Evolutionary conservation across 768 basidiomycete species (phyloP), one percentile per base, ranked within the genome.

Genomic region (Podaxis sp.): DNA sequence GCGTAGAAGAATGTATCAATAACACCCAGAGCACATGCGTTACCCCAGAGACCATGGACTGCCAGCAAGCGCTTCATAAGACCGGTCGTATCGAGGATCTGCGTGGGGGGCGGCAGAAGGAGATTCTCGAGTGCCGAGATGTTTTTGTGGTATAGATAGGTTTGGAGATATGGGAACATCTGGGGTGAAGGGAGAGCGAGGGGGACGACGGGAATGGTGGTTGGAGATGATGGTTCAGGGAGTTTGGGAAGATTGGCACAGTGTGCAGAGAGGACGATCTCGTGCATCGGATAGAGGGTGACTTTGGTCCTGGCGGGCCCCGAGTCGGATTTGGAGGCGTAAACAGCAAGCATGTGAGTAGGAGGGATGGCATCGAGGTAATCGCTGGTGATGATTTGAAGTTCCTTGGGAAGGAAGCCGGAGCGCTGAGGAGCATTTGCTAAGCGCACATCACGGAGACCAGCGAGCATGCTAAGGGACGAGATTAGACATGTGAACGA

Each of bases 21-120:
- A 2, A 91, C 71, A 2, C 89, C 90, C 14, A 93, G 77, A n/a
- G 82, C 81, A 61, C 83, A 85, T 1, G 80, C 82, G 68, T 92
- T 91, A 58, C 81, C 77, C 88, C 90, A 93, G 32, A 91, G 70
- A 5, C 86, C 89, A 59, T 85, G 80, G 35, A 90, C 79, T 38
- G 68, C 73, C 55, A 76, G 69, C 2, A 80, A 71, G 21, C 76
- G 79, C 66, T 65, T 61, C 6, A 76, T 77, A 7, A 83, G 65
- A 27, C 67, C 63, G 10, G 63, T 67, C 0, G 77, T 75, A 58
- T 74, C 76, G 1, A 64, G 48, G 2, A 53, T 11, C n/a, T 63
- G 63, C 5, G 64, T 63, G 5, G 65, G 62, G 59, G 68, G 65
- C 10, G 72, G 89, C 73, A 68, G 77, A 37, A 90, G 76, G 3